Percentiles rank a stretch among this genome's conserved stretches.
Conservation (phyloP, 2,329 filamentous ascomycete genomes). For the Colletotrichum cereale region DNA sequence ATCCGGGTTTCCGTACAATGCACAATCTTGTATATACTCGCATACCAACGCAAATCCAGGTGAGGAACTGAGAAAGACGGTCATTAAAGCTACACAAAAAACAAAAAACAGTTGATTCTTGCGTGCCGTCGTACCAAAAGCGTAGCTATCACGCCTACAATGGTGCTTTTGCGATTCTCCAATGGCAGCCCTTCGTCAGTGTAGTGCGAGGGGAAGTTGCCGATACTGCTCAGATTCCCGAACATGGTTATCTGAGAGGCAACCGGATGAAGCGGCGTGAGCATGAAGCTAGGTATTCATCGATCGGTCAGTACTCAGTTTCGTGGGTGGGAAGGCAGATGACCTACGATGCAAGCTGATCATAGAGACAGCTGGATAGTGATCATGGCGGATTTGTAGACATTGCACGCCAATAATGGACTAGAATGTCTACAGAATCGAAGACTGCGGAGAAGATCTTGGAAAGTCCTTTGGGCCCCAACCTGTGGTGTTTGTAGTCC, state of each 20-base stretch:
- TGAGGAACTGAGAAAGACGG: not conserved
- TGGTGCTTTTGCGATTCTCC: conserved; percentile 19
- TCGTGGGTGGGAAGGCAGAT: not conserved
- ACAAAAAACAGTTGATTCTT: no score
- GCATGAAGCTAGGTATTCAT: not conserved
- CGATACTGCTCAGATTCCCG: conserved; percentile 20
- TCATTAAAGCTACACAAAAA: no score
- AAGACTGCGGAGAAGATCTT: no score
- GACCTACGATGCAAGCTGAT: not conserved
- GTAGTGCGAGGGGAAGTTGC: conserved; percentile 21
- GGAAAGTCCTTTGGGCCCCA: no score
- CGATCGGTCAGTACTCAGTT: not conserved
- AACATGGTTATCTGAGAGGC: conserved; percentile 4
- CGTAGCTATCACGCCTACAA: conserved; percentile 13
- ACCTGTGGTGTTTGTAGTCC: not conserved
- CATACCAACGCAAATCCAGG: conserved; percentile 28
- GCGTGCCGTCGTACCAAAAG: not conserved
- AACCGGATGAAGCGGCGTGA: no score
- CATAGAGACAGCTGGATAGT: not conserved
- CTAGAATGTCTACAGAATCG: not conserved
- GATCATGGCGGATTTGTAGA: not conserved
- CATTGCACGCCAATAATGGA: not conserved
- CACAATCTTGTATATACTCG: conserved; percentile 14
- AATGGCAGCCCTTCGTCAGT: conserved; percentile 24
- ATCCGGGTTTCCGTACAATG: conserved; percentile 9